A percentile compares a stretch with the other conserved stretches of the same genome.
Conservation (phyloP, 1,139 yeast genomes). For the Hyphopichia wangnamkhiaoensis region DNA sequence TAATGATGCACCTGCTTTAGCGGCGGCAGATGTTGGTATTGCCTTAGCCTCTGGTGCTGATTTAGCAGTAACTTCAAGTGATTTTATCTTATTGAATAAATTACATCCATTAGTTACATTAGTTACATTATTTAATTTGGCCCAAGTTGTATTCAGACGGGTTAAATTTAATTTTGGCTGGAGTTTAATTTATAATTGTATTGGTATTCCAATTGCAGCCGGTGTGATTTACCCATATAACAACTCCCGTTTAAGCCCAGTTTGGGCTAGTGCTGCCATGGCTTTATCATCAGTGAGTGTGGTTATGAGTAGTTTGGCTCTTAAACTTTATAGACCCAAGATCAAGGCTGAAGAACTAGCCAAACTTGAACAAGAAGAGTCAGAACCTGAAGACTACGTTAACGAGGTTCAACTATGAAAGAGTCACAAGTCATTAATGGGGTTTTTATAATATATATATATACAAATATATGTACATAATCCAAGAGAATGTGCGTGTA, state of each 20-base stretch:
- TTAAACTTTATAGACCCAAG: slow-evolving; percentile 48
- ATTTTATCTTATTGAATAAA: slow-evolving; percentile 52
- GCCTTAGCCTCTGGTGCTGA: slow-evolving; percentile 63
- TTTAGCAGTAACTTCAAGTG: slow-evolving; percentile 58
- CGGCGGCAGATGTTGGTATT: slow-evolving; percentile 60
- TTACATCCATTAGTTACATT: slow-evolving; percentile 49
- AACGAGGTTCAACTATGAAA: background rate
- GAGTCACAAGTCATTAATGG: too few relatives aligned
- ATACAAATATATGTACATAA: background rate
- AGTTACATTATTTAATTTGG: slow-evolving; percentile 47
- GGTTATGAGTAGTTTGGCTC: slow-evolving; percentile 54
- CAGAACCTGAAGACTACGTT: slow-evolving; percentile 6
- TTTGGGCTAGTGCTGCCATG: slow-evolving; percentile 71
- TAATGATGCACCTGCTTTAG: slow-evolving; percentile 64
- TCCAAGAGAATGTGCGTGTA: too few relatives aligned
- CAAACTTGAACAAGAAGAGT: slow-evolving; percentile 10
- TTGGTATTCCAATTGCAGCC: slow-evolving; percentile 64
- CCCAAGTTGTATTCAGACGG: slow-evolving; percentile 34
- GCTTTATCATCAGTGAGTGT: slow-evolving; percentile 63
- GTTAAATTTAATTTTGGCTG: slow-evolving; percentile 59
- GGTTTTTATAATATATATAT: too few relatives aligned
- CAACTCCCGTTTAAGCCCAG: slow-evolving; percentile 55
- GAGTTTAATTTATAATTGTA: slow-evolving; percentile 53
- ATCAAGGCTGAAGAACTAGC: slow-evolving; percentile 20
- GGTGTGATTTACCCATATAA: slow-evolving; percentile 60